A percentile compares a stretch with the other conserved stretches of the same genome.
Conservation (phyloP, 106 monocot genomes). For the Agapanthus africanus region DNA sequence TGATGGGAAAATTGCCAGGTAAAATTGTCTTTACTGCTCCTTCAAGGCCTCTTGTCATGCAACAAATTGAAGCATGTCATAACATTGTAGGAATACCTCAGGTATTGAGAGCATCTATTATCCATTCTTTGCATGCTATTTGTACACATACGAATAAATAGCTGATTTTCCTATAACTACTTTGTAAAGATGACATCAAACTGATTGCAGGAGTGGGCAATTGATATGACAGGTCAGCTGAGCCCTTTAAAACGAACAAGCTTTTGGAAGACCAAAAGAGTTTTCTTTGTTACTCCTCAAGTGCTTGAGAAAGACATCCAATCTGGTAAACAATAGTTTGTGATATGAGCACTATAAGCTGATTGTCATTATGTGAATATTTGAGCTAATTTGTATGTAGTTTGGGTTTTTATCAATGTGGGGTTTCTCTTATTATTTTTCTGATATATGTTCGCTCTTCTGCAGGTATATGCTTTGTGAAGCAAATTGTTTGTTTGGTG, state of each 20-base stretch:
- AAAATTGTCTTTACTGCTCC: slow-evolving; percentile 98
- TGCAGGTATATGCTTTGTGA: slow-evolving; percentile 71
- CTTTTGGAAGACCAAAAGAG: slow-evolving; percentile 79
- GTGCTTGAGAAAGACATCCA: slow-evolving; percentile 92
- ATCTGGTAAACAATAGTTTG: slow-evolving; percentile 59
- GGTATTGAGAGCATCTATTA: slow-evolving; percentile 30
- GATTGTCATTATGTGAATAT: background rate
- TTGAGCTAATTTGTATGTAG: background rate
- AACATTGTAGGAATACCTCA: slow-evolving; percentile 95
- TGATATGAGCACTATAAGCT: background rate
- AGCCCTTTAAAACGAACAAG: slow-evolving; percentile 61
- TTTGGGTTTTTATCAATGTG: background rate
- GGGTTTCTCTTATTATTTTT: slow-evolving; percentile 1
- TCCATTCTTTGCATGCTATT: background rate
- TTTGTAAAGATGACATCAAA: slow-evolving; percentile 22
- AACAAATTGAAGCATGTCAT: slow-evolving; percentile 95
- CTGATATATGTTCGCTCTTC: slow-evolving; percentile 5
- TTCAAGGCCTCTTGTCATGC: slow-evolving; percentile 92
- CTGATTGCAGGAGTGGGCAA: slow-evolving; percentile 91
- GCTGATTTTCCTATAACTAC: slow-evolving; percentile 1
- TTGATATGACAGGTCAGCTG: slow-evolving; percentile 93
- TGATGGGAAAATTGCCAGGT: slow-evolving; percentile 35
- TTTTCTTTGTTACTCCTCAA: slow-evolving; percentile 98
- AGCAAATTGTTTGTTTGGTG: slow-evolving; percentile 85
- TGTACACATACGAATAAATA: background rate